phyloP scores from a whole-genome alignment of 768 basidiomycete genomes.

The Phylloporus sp. region DNA sequence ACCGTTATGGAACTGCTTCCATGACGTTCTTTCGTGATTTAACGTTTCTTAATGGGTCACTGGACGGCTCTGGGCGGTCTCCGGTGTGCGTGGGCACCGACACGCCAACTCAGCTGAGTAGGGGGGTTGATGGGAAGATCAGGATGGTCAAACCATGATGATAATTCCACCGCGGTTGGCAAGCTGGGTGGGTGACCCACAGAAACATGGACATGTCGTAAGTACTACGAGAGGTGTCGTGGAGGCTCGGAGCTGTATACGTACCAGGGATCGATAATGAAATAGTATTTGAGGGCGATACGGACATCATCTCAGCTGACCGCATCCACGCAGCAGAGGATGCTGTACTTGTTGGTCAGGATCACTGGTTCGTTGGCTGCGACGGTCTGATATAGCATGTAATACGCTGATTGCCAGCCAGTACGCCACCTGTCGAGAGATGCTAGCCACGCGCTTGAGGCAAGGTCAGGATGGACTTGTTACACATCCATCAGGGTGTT shows the following conservation, averaged over 20 bases:
- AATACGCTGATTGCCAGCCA: slow-evolving; percentile 16
- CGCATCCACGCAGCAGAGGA: slow-evolving; percentile 12
- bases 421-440: slow-evolving; percentile 13
- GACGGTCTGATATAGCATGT: slow-evolving; percentile 18
- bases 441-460: slow-evolving; percentile 19
- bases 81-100: slow-evolving; percentile 16
- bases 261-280: slow-evolving; percentile 8
- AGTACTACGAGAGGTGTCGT: slow-evolving; percentile 15
- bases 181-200: slow-evolving; percentile 5
- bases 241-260: slow-evolving; percentile 17
- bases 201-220: slow-evolving; percentile 23
- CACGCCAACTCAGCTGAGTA: slow-evolving; percentile 5
- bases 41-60: slow-evolving; percentile 15
- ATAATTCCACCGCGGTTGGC: slow-evolving; percentile 15
- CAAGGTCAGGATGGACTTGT: slow-evolving; percentile 16
- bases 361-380: slow-evolving; percentile 5
- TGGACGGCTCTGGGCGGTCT: slow-evolving; percentile 10
- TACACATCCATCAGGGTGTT: slow-evolving; percentile 9
- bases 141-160: slow-evolving; percentile 9
- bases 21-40: slow-evolving; percentile 25
- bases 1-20: slow-evolving; percentile 28
- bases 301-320: slow-evolving; percentile 20
- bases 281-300: slow-evolving; percentile 11
- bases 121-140: slow-evolving; percentile 10
- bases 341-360: slow-evolving; percentile 7